These are phyloP conservation scores for Malassezia japonica DNA, from an alignment of 1,284 basidiomycete genomes.

Conservation along the genomic window DNA sequence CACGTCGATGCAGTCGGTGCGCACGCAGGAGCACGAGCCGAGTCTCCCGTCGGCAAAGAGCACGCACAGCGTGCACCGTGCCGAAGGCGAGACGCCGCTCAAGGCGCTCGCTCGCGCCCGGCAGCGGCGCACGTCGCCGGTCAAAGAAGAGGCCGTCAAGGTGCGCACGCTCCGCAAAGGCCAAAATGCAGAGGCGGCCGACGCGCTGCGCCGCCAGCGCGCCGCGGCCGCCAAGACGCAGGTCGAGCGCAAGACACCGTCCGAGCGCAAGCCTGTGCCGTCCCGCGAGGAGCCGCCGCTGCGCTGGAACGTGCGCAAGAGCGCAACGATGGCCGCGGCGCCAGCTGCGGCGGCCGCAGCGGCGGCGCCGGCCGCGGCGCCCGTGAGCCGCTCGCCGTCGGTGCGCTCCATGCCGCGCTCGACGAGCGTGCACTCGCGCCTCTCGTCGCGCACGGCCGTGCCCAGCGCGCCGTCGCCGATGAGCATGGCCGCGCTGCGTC, in stretches of 20 bases:
- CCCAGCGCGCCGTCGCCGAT: not conserved
- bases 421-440: conserved; percentile 4
- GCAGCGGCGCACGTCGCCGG: not conserved
- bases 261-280: no score
- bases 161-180: conserved; percentile 9
- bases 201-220: conserved; percentile 12
- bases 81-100: not conserved
- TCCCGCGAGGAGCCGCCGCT: not conserved
- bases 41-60: not conserved
- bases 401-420: conserved; percentile 13
- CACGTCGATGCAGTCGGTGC: conserved; percentile 15
- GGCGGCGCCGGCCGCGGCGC: not conserved
- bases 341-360: not conserved
- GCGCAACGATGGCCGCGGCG: not conserved
- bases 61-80: not conserved
- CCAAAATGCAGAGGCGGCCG: conserved; percentile 7
- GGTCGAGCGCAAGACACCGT: not conserved
- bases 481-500: not conserved
- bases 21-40: not conserved
- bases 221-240: not conserved
- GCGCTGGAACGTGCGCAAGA: no score
- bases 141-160: not conserved
- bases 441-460: conserved; percentile 14
- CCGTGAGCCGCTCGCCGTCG: conserved; percentile 17
- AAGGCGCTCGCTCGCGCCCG: no score